Evolutionary conservation across 139 green algal species (phyloP).

Genomic region (Coelastrella sp.): DNA sequence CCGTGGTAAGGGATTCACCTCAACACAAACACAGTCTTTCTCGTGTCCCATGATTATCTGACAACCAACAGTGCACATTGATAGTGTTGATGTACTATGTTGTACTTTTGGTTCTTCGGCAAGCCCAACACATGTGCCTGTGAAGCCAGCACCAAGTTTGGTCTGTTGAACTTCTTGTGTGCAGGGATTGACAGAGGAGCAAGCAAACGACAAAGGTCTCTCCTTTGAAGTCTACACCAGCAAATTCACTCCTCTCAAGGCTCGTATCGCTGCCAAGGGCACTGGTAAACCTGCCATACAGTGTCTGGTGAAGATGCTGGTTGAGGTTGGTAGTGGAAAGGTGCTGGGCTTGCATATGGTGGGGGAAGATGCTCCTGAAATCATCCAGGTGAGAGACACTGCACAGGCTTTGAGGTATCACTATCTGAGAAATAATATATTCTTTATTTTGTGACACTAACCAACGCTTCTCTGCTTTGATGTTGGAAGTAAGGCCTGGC

Average conservation of each 20-base stretch:
- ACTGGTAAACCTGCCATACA: constrained; percentile 66
- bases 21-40: too few species aligned
- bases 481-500: too few species aligned
- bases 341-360: constrained; percentile 95
- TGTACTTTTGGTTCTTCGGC: too few species aligned
- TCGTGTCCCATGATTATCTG: too few species aligned
- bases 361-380: constrained; percentile 90
- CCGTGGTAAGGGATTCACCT: constrained; percentile 58
- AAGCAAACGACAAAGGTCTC: constrained; percentile 70
- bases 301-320: constrained; percentile 84
- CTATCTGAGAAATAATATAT: too few species aligned
- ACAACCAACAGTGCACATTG: too few species aligned
- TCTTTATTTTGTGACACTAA: too few species aligned
- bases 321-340: constrained; percentile 78
- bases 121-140: too few species aligned
- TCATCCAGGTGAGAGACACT: constrained; percentile 79
- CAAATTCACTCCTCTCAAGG: constrained; percentile 82
- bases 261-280: constrained; percentile 70
- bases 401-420: too few species aligned
- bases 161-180: background rate
- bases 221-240: constrained; percentile 87
- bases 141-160: too few species aligned
- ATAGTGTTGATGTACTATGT: too few species aligned
- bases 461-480: too few species aligned
- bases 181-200: constrained; percentile 83